A percentile compares a stretch with the other conserved stretches of the same genome.
These are phyloP conservation scores for Novymonas esmeraldas DNA, from an alignment of 208 protist genomes.

Conservation along the genomic window DNA sequence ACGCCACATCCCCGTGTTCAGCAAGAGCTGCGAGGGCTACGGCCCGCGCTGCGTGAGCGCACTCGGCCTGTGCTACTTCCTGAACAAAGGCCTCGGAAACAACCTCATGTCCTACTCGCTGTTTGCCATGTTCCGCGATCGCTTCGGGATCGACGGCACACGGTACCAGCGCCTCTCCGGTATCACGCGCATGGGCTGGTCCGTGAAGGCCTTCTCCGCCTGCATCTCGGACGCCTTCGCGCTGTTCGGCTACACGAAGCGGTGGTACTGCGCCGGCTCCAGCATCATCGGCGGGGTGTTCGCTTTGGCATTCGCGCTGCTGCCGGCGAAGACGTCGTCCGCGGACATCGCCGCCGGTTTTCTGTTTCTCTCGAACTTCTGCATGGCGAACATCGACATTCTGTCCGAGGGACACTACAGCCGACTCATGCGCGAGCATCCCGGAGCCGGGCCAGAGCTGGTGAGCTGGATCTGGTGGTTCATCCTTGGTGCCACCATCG, in stretches of 20 bases:
- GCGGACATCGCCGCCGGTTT: slow-evolving; percentile 35
- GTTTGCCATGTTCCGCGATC: not conserved
- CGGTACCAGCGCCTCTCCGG: not conserved
- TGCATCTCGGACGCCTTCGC: slow-evolving; percentile 55
- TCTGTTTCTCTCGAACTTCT: slow-evolving; percentile 46
- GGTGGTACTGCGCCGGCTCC: slow-evolving; percentile 57
- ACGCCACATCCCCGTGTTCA: not conserved
- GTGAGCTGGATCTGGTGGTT: slow-evolving; percentile 63
- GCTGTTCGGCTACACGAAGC: slow-evolving; percentile 67
- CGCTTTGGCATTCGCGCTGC: slow-evolving; percentile 30
- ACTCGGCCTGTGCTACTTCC: not conserved
- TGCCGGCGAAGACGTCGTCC: slow-evolving; percentile 31
- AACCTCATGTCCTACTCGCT: not conserved
- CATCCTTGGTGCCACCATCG: slow-evolving; percentile 38
- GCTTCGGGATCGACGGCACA: not conserved
- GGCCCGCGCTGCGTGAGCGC: not conserved
- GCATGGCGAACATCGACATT: slow-evolving; percentile 63
- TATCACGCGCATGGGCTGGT: slow-evolving; percentile 40
- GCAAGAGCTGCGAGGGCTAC: not conserved
- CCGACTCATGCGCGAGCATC: slow-evolving; percentile 42
- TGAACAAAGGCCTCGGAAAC: not conserved
- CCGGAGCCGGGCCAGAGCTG: slow-evolving; percentile 35
- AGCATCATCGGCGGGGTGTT: slow-evolving; percentile 16
- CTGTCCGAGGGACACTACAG: slow-evolving; percentile 72
- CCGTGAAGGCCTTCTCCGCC: slow-evolving; percentile 59